A percentile compares a stretch with the other conserved stretches of the same genome.
Conservation (phyloP, 805 yeast species). For the Yamadazyma phyllophila region DNA sequence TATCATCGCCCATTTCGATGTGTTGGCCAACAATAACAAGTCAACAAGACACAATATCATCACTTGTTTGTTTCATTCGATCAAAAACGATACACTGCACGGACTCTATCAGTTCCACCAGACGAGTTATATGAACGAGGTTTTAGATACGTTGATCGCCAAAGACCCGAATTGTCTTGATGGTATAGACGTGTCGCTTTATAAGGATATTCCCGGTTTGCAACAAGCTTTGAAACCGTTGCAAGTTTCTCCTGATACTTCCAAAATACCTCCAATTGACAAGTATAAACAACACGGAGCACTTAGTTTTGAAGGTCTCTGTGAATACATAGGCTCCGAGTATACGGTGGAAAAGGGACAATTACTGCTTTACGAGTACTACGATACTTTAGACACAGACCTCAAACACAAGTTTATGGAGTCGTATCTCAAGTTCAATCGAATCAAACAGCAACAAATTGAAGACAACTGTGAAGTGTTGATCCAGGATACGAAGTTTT, state of each 20-base stretch:
- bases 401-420: conserved; percentile 21
- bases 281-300: conserved; percentile 15
- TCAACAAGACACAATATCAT: conserved; percentile 1
- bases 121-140: background rate
- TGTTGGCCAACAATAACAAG: background rate
- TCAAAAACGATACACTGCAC: conserved; percentile 3
- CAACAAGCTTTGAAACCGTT: too few species aligned
- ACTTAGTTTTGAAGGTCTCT: conserved; percentile 20
- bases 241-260: too few species aligned
- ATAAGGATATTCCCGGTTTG: background rate
- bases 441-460: conserved; percentile 25
- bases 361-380: conserved; percentile 20
- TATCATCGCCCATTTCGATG: conserved; percentile 5
- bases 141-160: background rate
- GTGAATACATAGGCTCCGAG: conserved; percentile 20
- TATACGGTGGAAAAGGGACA: conserved; percentile 7
- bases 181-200: background rate
- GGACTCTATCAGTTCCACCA: background rate
- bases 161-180: background rate
- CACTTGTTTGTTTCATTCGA: conserved; percentile 8
- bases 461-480: conserved; percentile 22
- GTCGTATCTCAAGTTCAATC: conserved; percentile 23
- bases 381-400: conserved; percentile 11
- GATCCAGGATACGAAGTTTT: background rate
- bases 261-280: too few species aligned